Evolutionary conservation across 108 stramenopile species (phyloP).

Genomic region (Nannochloropsis gaditana): DNA sequence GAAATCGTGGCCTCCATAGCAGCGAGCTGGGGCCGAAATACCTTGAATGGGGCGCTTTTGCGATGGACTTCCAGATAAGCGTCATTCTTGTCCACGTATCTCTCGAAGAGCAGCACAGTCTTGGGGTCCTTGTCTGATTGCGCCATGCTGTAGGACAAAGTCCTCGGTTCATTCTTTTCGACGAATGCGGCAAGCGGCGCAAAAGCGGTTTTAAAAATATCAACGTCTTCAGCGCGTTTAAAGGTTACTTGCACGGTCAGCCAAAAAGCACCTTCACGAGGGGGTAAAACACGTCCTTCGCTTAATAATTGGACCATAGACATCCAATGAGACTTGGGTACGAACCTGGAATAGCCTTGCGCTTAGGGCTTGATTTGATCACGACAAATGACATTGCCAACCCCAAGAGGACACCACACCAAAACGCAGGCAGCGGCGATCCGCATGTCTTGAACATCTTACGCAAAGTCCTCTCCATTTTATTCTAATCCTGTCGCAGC

Average conservation of each 20-base stretch:
- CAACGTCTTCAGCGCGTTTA: neutral
- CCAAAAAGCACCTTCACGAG: neutral
- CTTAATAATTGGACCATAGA: no score
- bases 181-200: neutral
- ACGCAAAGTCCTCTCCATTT: no score
- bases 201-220: neutral
- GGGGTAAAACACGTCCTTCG: no score
- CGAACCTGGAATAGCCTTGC: no score
- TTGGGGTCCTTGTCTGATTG: neutral
- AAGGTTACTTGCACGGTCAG: conserved; percentile 4
- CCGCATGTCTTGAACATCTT: no score
- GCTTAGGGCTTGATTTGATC: no score
- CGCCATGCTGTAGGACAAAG: neutral
- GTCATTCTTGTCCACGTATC: neutral
- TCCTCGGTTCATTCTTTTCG: neutral
- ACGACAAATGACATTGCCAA: no score
- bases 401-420: no score
- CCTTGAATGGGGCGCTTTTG: neutral
- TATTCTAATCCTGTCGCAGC: no score
- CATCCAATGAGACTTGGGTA: no score
- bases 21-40: conserved; percentile 11
- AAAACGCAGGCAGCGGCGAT: no score
- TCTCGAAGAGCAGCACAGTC: neutral
- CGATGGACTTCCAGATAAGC: neutral
- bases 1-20: neutral